Base-by-base conservation (phyloP, 2,329 filamentous ascomycete species). In the Fusarium sambucinum region DNA sequence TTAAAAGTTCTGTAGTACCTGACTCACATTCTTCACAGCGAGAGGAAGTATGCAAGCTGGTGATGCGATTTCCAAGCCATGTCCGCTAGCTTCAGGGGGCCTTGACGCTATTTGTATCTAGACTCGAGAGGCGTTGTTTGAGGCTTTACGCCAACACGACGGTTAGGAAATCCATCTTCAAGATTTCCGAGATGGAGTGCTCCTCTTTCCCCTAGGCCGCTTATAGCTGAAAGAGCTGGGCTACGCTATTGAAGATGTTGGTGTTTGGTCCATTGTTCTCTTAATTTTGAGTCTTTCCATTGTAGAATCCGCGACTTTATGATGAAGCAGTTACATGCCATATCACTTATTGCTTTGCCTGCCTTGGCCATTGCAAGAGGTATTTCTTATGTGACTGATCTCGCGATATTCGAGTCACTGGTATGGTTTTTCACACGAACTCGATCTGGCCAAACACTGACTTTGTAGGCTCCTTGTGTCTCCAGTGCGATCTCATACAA, bases 391-490 rank as follows among this genome's bases (percentile, higher is more conserved):
- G 78, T 84, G 64, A 83, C 81, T 1, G 83, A 84, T 45, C 76
- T 84, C 4, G 67, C 76, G 10, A 77, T 83, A 41, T 85, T 75
- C 66, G 79, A 79, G 14, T 69, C 77, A 10, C 71, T 84, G 71
- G 81, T 83, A 77, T 19, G 77, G 3, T 58, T 38, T 25, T 30
- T 38, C 7, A 25, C 33, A 13, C 6, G 23, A 19, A 44, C 14
- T 17, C 6, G 19, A 27, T 10, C 2, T 10, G 5, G 30, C 16
- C n/a, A 6, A 21, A 17, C 59, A 32, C 52, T 69, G 27, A 69
- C 51, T 59, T 27, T 30, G 14, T 27, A 87, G 83, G 85, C 84
- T 38, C 83, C 84, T 25, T 87, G 85, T 71, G 85, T 80, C 6
- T 78, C 81, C 60, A 77, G 73, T 3, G 85, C 83, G 12, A 59